Base-by-base conservation (phyloP, 1,284 basidiomycete genomes). In the Violaceomyces palustris region DNA sequence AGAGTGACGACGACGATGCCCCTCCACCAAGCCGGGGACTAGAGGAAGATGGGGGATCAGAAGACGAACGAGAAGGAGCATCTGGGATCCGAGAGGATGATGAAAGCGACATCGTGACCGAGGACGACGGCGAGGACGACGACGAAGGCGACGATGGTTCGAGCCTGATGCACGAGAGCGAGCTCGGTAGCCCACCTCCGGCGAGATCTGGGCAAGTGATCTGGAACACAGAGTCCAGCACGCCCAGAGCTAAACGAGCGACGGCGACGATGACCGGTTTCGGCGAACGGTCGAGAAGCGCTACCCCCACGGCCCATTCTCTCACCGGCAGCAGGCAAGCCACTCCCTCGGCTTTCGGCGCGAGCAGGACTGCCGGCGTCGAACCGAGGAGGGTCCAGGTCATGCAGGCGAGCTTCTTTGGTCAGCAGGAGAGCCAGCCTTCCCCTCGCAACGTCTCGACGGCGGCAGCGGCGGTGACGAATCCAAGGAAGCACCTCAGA, bases 371-470 rank as follows among this genome's bases (percentile, higher is more conserved):
- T 39, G 34, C 39, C 11, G 39, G 49, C 11, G 45, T 55, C 37
- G 61, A 63, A 39, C 49, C 70, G 11, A 42, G 64, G 38, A 62
- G 64, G 19, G 64, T 72, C 28, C 70, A 72, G 45, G 67, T 72
- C 39, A 72, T 72, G 70, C 70, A 69, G 44, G 70, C 70, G 45
- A 68, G 64, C 56, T 71, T 72, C 60, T 72, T 72, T 68, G 70
- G 70, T 39, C 58, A 61, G 50, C 54, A 59, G 50, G 56, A 59
- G 50, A 59, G 56, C 49, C 50, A 48, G 47, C 12, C 25, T 30
- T 22, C 10, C 36, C 8, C 29, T 30, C 14, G 18, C 29, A 17
- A 17, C 29, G 11, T 6, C 35, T 22, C 14, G 29, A 14, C 18
- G 29, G 5, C 29, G 6, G 29, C 14, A 5, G 29, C 29, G 6